Evolutionary conservation across 441 rosid genomes (phyloP).

Genomic region (Dalechampia spathulata): DNA sequence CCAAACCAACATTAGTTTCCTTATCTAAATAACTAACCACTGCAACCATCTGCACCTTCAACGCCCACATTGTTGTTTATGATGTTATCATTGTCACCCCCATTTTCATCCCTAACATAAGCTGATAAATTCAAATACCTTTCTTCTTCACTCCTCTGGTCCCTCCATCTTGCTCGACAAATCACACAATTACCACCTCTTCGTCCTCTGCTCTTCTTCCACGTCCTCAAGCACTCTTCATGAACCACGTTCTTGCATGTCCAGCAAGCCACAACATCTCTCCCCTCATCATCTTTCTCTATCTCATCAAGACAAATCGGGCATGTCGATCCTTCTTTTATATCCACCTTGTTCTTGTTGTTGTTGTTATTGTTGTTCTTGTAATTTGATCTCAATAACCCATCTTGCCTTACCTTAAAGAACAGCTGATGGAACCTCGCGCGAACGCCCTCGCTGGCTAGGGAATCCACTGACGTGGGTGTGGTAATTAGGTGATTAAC

Average conservation of each 20-base stretch:
- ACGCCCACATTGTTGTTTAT: too few relatives aligned
- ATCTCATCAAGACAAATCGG: constrained; percentile 77
- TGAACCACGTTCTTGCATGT: constrained; percentile 67
- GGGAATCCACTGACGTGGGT: constrained; percentile 37
- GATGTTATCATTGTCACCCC: too few relatives aligned
- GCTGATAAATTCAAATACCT: constrained; percentile 69
- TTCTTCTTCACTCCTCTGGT: constrained; percentile 18
- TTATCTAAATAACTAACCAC: too few relatives aligned
- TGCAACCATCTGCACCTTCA: too few relatives aligned
- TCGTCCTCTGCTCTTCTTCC: constrained; percentile 76
- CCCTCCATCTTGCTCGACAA: constrained; percentile 78
- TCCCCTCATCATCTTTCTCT: constrained; percentile 25
- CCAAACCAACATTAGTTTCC: too few relatives aligned
- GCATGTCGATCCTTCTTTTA: constrained; percentile 45
- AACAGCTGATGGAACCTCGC: constrained; percentile 58
- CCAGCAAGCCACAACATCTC: constrained; percentile 33
- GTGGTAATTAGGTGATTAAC: constrained; percentile 39
- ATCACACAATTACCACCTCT: constrained; percentile 60
- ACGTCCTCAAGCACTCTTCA: constrained; percentile 63
- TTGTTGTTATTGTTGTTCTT: background rate
- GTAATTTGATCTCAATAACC: background rate
- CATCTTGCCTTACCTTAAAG: constrained; percentile 14
- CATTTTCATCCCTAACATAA: constrained; percentile 31
- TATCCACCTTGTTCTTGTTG: too few relatives aligned
- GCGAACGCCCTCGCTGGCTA: constrained; percentile 45